Base-by-base conservation (phyloP, 768 basidiomycete species). In the Mycena kentingensis region DNA sequence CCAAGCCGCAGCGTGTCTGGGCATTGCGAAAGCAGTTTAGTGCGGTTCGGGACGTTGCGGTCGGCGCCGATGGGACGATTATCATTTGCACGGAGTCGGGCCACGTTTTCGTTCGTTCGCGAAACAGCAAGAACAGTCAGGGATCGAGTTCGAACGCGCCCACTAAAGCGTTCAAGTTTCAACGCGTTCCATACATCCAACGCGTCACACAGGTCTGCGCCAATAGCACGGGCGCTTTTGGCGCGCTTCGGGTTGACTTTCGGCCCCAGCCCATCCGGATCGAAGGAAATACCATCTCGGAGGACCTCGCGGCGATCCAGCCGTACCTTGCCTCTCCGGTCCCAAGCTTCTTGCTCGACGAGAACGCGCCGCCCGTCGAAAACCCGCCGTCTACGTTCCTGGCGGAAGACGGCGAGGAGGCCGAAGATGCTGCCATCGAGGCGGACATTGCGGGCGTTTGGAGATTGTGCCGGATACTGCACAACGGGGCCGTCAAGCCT, bases 41-140 rank as follows among this genome's bases (percentile, higher is more conserved):
- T 54, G 85, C 89, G 13, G 92, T 93, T 28, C 60, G 88, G 85
- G 96, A 98, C 61, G 88, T 96, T 8, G 93, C 93, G 0, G 75
- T 98, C 13, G 92, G 93, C 18, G 75, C 84, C 1, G 93, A 97
- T 57, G 92, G 94, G 4, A 82, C 88, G 15, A 81, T 97, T 63
- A 87, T 97, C 64, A 79, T 98, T 39, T 97, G 92, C 70, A 98
- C 96, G 2, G 84, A 89, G 56, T 95, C 96, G 4, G 96, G 96
- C 0, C 94, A 98, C 61, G 94, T 96, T 27, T 98, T 88, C 64
- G 78, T 95, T 21, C 87, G 94, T 21, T 77, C 84, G 18, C 81
- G 92, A 24, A 82, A 72, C 52, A 54, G 67, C 5, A 73, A 70
- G 53, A 59, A 53, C 55, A 65, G 66, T 10, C 64, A 68, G 27